Base-by-base conservation (phyloP, 139 green algal species). In the Choricystis sp. region DNA sequence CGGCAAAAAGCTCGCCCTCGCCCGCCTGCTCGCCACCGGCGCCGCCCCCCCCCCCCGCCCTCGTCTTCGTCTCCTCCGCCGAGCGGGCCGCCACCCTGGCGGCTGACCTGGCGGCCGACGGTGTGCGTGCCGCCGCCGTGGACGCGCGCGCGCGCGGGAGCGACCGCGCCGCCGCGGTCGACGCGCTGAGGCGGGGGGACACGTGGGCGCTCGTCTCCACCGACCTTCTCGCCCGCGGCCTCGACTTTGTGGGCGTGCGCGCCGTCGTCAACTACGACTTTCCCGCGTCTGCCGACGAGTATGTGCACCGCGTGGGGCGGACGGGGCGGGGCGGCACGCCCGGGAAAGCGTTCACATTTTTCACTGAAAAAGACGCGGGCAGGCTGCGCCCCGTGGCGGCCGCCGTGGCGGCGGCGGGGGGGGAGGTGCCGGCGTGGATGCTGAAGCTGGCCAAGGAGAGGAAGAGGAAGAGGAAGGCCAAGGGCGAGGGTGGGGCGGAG, bases 201-300 rank as follows among this genome's bases (percentile, higher is more conserved):
- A 91, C 82, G 16, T 96, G 90, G 87, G 68, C 97, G 58, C 79
- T 99, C 30, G 81, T 98, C 23, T 77, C 87, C 59, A 98, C 93
- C 1, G 93, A 99, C 79, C 67, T 99, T 2, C 74, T 98, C 29
- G 88, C 75, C 5, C 68, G 84, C 23, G 77, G 77, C 25, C 73
- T 83, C 57, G 77, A 84, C 65, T 96, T 99, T 71, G 66, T 86
- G 20, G 88, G 81, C 3, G 84, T 99, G 20, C 83, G 86, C 63
- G 90, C 83, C 0, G 91, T 99, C 19, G 72, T 99, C 62, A 98
- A 97, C 69, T 98, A 90, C 60, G 94, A 99, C 78, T 94, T 92
- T 63, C 93, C 93, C 0, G 59, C 69, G 24, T 79, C 74, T 25
- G 87, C 82, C 0, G 74, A 74, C 21, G 86, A 94, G 69, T 99